These are phyloP conservation scores for Chloropicon primus DNA, from an alignment of 139 green algal genomes.

Conservation along the genomic window DNA sequence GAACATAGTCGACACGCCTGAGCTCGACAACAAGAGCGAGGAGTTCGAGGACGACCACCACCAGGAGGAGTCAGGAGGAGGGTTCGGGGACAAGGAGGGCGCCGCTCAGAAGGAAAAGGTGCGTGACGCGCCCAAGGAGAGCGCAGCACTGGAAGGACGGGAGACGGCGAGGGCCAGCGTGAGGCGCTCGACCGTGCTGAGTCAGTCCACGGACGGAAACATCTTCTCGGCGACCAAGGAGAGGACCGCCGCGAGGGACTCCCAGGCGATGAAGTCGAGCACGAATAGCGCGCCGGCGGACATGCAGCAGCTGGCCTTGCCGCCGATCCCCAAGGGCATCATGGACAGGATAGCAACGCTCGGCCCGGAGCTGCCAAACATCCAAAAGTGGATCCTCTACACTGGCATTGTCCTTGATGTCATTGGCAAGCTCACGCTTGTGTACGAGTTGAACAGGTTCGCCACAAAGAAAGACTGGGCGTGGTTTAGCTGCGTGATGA, in stretches of 20 bases:
- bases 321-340: conserved; percentile 8
- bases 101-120: conserved; percentile 2
- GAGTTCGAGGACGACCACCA: too few relatives aligned
- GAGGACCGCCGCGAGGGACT: neutral
- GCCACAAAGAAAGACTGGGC: neutral
- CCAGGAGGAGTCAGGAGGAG: neutral
- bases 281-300: neutral
- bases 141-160: neutral
- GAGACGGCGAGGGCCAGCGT: neutral
- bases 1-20: neutral
- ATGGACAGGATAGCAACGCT: conserved; percentile 12
- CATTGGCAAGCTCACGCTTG: conserved; percentile 14
- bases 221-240: neutral
- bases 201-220: neutral
- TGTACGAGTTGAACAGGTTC: conserved; percentile 14
- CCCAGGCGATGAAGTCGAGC: neutral
- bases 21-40: too few relatives aligned
- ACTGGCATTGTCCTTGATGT: conserved; percentile 24
- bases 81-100: neutral
- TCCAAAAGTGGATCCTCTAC: conserved; percentile 23
- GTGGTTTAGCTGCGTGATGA: conserved; percentile 12
- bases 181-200: neutral
- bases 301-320: neutral
- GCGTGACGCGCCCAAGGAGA: conserved; percentile 1
- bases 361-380: conserved; percentile 12